These are phyloP conservation scores for Mycena crocata DNA, from an alignment of 768 basidiomycete species.

Conservation along the genomic window DNA sequence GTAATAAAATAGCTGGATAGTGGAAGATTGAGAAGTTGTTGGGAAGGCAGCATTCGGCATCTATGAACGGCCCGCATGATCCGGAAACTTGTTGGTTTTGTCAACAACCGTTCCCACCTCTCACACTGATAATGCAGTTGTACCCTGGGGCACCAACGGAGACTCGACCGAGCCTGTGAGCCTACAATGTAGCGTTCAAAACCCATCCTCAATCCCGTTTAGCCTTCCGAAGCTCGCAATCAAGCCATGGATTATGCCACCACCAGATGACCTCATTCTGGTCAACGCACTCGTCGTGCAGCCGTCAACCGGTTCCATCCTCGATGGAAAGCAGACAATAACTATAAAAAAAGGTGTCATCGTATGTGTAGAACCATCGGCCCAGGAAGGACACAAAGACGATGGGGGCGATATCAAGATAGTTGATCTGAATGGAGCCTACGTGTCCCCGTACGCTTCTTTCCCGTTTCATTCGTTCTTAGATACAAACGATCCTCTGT, in stretches of 20 bases:
- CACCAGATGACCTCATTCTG: constrained; percentile 41
- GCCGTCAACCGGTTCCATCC: constrained; percentile 38
- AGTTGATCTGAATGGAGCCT: constrained; percentile 51
- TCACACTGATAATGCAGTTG: too few species aligned
- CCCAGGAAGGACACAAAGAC: constrained; percentile 17
- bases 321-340: constrained; percentile 41
- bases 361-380: constrained; percentile 33
- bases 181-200: not conserved
- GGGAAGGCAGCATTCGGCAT: too few species aligned
- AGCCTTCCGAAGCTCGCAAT: constrained; percentile 44
- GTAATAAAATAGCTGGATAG: too few species aligned
- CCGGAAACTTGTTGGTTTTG: too few species aligned
- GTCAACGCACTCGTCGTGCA: constrained; percentile 50
- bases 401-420: too few species aligned
- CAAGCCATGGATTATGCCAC: constrained; percentile 50
- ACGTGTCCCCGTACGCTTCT: constrained; percentile 50
- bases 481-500: not conserved
- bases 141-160: constrained; percentile 28
- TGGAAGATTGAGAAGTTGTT: too few species aligned
- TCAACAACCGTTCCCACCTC: too few species aligned
- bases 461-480: too few species aligned
- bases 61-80: too few species aligned
- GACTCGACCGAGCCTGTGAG: constrained; percentile 33
- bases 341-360: constrained; percentile 44
- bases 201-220: not conserved